Evolutionary conservation across 2,329 filamentous ascomycete species (phyloP).

Genomic region (Kalmusia sp.): DNA sequence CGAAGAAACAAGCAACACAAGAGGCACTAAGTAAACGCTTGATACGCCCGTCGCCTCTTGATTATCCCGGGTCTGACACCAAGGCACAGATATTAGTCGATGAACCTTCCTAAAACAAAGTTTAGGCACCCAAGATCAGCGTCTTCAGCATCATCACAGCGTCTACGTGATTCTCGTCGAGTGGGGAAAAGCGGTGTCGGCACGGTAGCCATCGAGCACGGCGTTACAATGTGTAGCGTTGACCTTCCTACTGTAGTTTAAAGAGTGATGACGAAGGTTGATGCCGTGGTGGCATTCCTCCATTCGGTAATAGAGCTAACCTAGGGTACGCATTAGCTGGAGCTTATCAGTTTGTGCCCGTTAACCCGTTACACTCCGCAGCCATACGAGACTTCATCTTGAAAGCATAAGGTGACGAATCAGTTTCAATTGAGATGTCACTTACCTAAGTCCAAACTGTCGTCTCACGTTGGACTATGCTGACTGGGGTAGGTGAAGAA

Average conservation of each 20-base stretch:
- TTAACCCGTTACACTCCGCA: neutral
- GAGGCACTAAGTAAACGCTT: neutral
- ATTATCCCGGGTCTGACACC: neutral
- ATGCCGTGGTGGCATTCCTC: neutral
- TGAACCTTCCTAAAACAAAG: neutral
- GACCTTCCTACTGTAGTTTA: neutral
- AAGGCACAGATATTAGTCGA: neutral
- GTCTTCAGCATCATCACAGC: neutral
- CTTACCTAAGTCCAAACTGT: neutral
- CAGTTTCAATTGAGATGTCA: neutral
- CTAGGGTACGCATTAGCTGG: neutral
- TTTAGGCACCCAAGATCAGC: conserved; percentile 5
- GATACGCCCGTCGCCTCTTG: neutral
- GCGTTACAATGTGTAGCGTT: neutral
- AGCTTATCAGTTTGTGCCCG: neutral
- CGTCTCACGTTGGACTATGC: neutral
- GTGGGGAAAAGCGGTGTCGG: neutral
- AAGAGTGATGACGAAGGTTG: neutral
- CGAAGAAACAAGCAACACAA: conserved; percentile 4
- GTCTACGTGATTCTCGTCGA: neutral
- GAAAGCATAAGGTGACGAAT: neutral
- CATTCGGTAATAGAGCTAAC: neutral
- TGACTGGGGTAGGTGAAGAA: neutral
- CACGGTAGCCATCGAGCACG: neutral
- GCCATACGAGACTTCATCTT: neutral